These are phyloP conservation scores for Starmerella ratchasimensis DNA, from an alignment of 805 yeast genomes.

Conservation along the genomic window DNA sequence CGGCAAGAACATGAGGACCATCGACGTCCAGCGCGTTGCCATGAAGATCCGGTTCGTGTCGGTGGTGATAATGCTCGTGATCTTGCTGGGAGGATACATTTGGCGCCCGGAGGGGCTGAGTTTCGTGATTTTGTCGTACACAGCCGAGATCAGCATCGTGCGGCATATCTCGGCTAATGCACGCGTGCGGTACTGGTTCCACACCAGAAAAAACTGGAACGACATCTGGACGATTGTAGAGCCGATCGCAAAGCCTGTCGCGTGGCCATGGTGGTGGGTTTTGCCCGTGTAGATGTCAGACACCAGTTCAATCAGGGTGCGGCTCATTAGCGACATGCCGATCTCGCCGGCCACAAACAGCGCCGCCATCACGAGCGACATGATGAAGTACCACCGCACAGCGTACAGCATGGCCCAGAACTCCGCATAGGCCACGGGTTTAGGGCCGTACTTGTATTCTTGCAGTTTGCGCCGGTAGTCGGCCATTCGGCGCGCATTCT, in stretches of 20 bases:
- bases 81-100: conserved; percentile 50
- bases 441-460: conserved; percentile 4
- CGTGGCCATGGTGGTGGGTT: conserved; percentile 32
- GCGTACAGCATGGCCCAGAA: conserved; percentile 20
- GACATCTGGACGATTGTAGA: conserved; percentile 41
- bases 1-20: conserved; percentile 15
- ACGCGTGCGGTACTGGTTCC: conserved; percentile 47
- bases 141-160: conserved; percentile 55
- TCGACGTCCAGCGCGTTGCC: conserved; percentile 20
- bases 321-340: conserved; percentile 19
- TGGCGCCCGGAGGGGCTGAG: conserved; percentile 45
- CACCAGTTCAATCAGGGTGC: conserved; percentile 14
- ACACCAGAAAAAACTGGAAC: conserved; percentile 41
- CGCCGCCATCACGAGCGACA: conserved; percentile 1
- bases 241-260: conserved; percentile 68
- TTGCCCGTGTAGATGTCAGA: conserved; percentile 14
- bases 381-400: conserved; percentile 13
- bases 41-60: conserved; percentile 71
- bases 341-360: conserved; percentile 18
- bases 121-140: conserved; percentile 53
- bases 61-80: conserved; percentile 68
- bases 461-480: conserved; percentile 14
- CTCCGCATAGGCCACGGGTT: conserved; percentile 14
- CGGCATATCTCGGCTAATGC: conserved; percentile 58
- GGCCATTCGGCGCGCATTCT: conserved; percentile 11